Percentiles rank a stretch among this genome's conserved stretches.
Evolutionary conservation across 75 land plant genomes (phyloP).

Genomic region (Picea sitchensis): DNA sequence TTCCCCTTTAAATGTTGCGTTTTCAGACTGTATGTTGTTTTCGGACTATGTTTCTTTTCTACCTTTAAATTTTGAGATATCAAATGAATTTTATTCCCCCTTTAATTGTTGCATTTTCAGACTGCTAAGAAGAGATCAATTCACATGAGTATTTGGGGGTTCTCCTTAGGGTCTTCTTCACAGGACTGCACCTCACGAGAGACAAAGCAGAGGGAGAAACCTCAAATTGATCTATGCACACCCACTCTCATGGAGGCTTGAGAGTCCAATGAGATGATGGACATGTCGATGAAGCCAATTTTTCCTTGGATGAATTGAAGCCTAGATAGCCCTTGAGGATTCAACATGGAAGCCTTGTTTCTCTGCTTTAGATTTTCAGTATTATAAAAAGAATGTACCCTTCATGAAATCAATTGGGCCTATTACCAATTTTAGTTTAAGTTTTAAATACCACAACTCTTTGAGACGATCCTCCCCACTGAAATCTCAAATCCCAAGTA

Average conservation of each 20-base stretch:
- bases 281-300: constrained; percentile 27
- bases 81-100: too few species aligned
- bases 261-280: constrained; percentile 99
- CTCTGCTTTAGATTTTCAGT: constrained; percentile 63
- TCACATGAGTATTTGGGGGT: constrained; percentile 31
- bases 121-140: constrained; percentile 13
- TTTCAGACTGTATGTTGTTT: too few species aligned
- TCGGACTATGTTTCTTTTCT: too few species aligned
- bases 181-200: constrained; percentile 25
- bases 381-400: constrained; percentile 7
- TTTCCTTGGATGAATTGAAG: constrained; percentile 84
- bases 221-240: constrained; percentile 16
- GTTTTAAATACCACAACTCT: too few species aligned
- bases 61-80: too few species aligned
- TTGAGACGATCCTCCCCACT: too few species aligned
- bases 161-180: constrained; percentile 16
- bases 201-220: not conserved
- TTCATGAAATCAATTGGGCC: too few species aligned
- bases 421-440: too few species aligned
- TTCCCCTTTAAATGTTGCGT: too few species aligned
- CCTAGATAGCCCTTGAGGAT: constrained; percentile 69
- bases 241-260: constrained; percentile 92
- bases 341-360: constrained; percentile 77
- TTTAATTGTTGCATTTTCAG: constrained; percentile 6
- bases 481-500: too few species aligned